Conservation (phyloP, 2,329 filamentous ascomycete genomes). For the Neocucurbitaria cava region DNA sequence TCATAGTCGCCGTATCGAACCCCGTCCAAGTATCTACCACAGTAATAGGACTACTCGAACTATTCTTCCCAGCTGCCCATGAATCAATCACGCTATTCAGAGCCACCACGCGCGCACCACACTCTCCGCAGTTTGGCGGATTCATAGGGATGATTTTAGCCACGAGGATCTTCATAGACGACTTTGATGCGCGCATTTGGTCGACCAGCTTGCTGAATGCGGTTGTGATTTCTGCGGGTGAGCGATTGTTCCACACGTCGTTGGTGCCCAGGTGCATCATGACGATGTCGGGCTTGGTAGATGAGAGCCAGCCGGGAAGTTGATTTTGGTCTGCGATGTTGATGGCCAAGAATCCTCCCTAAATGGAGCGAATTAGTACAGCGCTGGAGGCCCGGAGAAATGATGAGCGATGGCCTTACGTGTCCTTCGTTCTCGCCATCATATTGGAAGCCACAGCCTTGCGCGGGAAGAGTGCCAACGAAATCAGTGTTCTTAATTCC, state of each 20-base stretch:
- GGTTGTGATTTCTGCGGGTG: constrained; percentile 34
- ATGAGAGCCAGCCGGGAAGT: constrained; percentile 46
- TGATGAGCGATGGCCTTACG: neutral
- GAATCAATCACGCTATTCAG: constrained; percentile 25
- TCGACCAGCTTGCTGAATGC: constrained; percentile 48
- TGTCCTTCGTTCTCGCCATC: constrained; percentile 5
- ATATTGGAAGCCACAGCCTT: constrained; percentile 49
- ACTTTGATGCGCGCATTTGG: constrained; percentile 51
- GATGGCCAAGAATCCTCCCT: constrained; percentile 32
- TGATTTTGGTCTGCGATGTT: constrained; percentile 48
- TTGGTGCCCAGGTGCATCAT: constrained; percentile 54
- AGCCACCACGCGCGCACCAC: constrained; percentile 15
- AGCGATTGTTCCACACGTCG: constrained; percentile 47
- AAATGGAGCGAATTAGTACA: neutral
- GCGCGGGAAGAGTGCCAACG: constrained; percentile 35
- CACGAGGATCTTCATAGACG: constrained; percentile 48
- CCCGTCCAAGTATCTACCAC: constrained; percentile 29
- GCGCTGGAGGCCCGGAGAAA: constrained; percentile 26
- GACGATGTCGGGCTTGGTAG: constrained; percentile 49
- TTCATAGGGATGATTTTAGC: constrained; percentile 16
- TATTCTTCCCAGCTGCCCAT: constrained; percentile 22
- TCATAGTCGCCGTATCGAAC: constrained; percentile 29
- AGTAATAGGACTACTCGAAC: constrained; percentile 12
- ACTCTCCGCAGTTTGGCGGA: constrained; percentile 13
- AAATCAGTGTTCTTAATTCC: constrained; percentile 34